Evolutionary conservation across 75 land plant genomes (phyloP), one percentile per base, ranked within the genome.

Genomic region (Larix kaempferi): DNA sequence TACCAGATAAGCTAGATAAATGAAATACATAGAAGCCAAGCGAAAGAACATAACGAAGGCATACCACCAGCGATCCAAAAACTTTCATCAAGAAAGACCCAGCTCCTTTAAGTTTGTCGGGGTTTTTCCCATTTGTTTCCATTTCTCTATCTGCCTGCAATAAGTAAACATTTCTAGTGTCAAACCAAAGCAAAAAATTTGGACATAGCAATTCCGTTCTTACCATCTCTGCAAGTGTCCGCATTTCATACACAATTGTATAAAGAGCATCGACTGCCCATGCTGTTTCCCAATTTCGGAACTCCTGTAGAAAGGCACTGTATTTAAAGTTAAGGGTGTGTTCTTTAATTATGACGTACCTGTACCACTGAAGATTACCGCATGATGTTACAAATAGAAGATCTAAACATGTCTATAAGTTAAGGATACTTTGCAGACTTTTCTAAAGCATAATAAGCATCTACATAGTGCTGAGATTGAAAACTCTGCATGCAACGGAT

Each of bases 71-170:
- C 23, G 98, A 89, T 27, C 94, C 99, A 86, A 95, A 98, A 10
- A 98, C 96, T 85, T 95, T 98, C 99, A 98, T 98, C 55, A 98
- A 84, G 76, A 95, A 98, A 11, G 99, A 98, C 13, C 99, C 99
- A 77, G 99, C 98, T n/a, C 87, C 98, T 65, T 95, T 91, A 82
- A 95, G 74, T 79, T 93, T 98, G 78, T 98, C 98, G 33, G 96
- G 91, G 25, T 82, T 80, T 82, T 96, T 98, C 75, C 98, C 96
- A 58, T 44, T 35, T 0, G 82, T 82, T 26, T 92, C 91, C 91
- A 98, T 81, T 82, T 98, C 98, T 78, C 82, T 91, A 76, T 98
- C 99, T 73, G 99, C 99, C 99, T 98, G 81, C 77, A 86, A 71
- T 13, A 11, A 78, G 4, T 58, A 44, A 44, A 19, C 15, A 73